phyloP scores from a whole-genome alignment of 2,329 filamentous ascomycete species.

The Aspergillus carbonarius region DNA sequence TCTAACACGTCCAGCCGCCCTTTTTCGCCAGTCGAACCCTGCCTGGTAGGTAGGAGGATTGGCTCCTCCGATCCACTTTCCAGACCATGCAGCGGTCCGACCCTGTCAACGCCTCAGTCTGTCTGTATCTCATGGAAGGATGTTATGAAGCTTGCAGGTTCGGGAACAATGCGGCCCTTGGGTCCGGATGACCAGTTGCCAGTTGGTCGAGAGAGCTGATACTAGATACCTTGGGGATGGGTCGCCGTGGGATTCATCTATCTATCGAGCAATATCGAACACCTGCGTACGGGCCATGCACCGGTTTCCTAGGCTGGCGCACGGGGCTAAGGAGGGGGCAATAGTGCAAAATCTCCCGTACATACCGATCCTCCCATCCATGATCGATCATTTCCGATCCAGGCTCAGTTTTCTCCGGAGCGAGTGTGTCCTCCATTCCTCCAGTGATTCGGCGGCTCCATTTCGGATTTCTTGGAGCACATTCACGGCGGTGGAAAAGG shows the following conservation, averaged over 20 bases:
- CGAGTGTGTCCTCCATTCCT: background rate
- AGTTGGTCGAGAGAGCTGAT: background rate
- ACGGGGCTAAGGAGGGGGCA: constrained; percentile 16
- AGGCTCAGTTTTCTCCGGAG: constrained; percentile 10
- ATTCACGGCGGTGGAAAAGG: background rate
- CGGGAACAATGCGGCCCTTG: background rate
- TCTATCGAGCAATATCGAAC: background rate
- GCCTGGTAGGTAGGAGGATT: constrained; percentile 9
- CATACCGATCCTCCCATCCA: constrained; percentile 13
- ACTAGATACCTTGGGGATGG: background rate
- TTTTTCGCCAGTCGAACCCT: constrained; percentile 9
- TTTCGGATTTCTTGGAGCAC: background rate
- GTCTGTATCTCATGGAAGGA: background rate
- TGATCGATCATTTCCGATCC: constrained; percentile 21
- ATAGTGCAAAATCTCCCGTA: constrained; percentile 20
- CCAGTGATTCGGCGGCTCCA: background rate
- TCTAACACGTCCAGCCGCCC: constrained; percentile 21
- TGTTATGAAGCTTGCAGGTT: background rate
- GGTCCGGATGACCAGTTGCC: background rate
- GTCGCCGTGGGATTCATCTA: constrained; percentile 6
- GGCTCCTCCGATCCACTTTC: constrained; percentile 32
- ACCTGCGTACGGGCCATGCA: constrained; percentile 10
- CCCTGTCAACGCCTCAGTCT: constrained; percentile 28
- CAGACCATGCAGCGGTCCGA: constrained; percentile 39
- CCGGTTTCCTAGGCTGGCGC: constrained; percentile 14